Evolutionary conservation across 2,329 filamentous ascomycete species (phyloP), one percentile per base, ranked within the genome.

Genomic region (Sporothrix brasiliensis): DNA sequence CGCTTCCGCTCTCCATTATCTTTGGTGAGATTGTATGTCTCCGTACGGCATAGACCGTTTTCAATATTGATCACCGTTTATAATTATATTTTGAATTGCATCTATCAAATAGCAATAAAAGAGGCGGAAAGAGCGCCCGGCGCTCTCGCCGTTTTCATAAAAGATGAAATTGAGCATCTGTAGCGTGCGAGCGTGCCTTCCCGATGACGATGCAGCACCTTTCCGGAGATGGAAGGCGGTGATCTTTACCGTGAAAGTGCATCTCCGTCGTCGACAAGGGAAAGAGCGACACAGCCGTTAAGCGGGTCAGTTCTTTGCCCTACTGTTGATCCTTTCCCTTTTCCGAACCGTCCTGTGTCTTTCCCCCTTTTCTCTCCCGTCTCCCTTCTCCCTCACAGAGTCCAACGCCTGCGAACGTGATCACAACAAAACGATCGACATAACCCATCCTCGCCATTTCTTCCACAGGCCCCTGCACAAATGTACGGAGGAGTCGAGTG

Each of bases 361-460:
- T 3, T 44, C 30, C 66, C n/a, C 65, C 66, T 53, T 41, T 68
- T 30, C 27, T 53, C 49, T 27, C 34, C n/a, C 58, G 58, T 63
- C 50, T 56, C 49, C 49, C 63, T 53, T 67, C 49, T 67, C 63
- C 47, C 61, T 49, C 60, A 10, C 14, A 49, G 4, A 49, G 14
- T 13, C 24, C 13, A 21, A 34, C n/a, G 34, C 24, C 21, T 21
- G 52, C 52, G 30, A 27, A 5, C 3, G 34, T 16, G 21, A 30
- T 52, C 49, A 10, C 63, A 67, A 39, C 49, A 56, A 54, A 54
- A 41, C 24, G 65, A 56, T 67, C 50, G 50, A 34, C 65, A 67
- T 30, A 50, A 34, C 34, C 7, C 30, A 14, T 34, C 34, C 34
- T 34, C 34, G 34, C 34, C 65, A 54, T 54, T n/a, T 14, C 65